A percentile compares a stretch with the other conserved stretches of the same genome.
phyloP scores from a whole-genome alignment of 148 eudicot genomes.

The Diospyros kaki region DNA sequence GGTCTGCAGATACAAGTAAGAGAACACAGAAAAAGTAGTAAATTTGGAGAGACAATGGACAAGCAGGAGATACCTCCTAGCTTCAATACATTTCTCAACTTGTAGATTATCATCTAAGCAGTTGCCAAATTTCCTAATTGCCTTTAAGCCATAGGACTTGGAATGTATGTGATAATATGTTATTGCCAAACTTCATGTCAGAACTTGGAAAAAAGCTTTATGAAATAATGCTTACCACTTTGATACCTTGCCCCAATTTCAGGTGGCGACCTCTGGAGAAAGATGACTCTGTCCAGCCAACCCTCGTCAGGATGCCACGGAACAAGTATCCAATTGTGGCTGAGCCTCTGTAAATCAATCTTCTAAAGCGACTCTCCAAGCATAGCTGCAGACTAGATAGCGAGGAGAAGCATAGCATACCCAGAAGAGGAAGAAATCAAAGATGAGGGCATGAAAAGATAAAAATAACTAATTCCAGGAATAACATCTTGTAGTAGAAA shows the following conservation, averaged over 20 bases:
- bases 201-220: neutral
- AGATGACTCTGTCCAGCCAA: constrained; percentile 42
- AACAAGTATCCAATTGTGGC: constrained; percentile 36
- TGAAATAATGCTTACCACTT: neutral
- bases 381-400: neutral
- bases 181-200: no score
- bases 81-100: no score
- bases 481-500: neutral
- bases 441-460: neutral
- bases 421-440: neutral
- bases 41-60: neutral
- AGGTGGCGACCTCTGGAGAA: constrained; percentile 41
- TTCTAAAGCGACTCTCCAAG: neutral
- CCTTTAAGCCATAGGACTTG: no score
- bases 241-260: constrained; percentile 12
- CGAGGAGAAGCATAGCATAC: neutral
- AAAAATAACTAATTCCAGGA: neutral
- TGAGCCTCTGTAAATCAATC: constrained; percentile 21
- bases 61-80: no score
- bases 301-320: constrained; percentile 45
- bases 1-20: constrained; percentile 44
- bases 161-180: no score
- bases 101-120: no score
- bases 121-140: no score
- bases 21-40: neutral